Base-by-base conservation (phyloP, 192 early-diverging fungal genomes). In the Podila epicladia region DNA sequence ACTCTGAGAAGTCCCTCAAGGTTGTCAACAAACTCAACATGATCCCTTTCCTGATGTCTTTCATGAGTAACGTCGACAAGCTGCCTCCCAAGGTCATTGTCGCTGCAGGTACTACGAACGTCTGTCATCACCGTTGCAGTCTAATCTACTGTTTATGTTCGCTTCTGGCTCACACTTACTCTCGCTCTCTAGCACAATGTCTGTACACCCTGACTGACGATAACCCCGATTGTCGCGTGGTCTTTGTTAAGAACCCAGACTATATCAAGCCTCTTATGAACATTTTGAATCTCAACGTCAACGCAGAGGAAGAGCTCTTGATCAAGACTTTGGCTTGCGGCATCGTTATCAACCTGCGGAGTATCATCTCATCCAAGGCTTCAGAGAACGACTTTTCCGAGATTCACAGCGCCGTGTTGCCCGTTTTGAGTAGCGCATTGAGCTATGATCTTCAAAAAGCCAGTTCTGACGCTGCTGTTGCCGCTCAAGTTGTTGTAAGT, bases 121-220 rank as follows among this genome's bases (percentile, higher is more conserved):
- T 45, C 15, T 45, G 35, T 9, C 11, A 37, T 22, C 85, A 50
- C 69, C 61, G 12, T 19, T 83, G 20, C 31, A 71, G 13, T 75
- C 48, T 66, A 64, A 19, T 26, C 22, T 28, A 9, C 51, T 70
- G 59, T 17, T 26, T 67, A 19, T 60, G 7, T 51, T 28, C 22
- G 29, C 15, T 72, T 38, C 12, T 48, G 70, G 4, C 22, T 28
- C 24, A 26, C 70, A 19, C 9, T 2, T 28, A 19, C 49, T 8
- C 32, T 62, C 66, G 17, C 19, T 55, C 64, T 67, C 17, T 80
- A 88, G 94, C 87, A 9, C 95, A 96, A 84, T 94, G 91, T 51
- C 84, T 97, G 17, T 91, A 93, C 72, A 94, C 94, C 5, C 83
- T 97, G 51, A 93, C 94, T 0, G 95, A 96, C 61, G 93, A 93